Base-by-base conservation (phyloP, 2,329 filamentous ascomycete species). In the Purpureocillium lavendulum region DNA sequence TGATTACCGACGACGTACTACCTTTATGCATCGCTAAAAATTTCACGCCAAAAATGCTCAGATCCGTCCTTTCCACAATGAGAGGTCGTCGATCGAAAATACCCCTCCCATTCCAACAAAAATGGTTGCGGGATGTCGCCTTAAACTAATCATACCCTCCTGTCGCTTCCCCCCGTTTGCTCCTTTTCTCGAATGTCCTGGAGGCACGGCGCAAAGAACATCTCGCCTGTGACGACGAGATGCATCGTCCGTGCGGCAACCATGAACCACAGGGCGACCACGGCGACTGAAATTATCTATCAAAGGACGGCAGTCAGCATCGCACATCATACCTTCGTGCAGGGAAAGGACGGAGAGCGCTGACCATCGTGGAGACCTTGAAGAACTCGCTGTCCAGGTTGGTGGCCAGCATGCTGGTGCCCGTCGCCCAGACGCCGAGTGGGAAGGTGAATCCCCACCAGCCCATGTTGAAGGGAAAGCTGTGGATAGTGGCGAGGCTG, bases 381-480 rank as follows among this genome's bases (percentile, higher is more conserved):
- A 69, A 69, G 40, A 70, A 69, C 3, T 52, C 44, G 40, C 64
- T 69, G 39, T 62, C 54, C 11, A 71, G 54, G 36, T 69, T 64
- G 40, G 49, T 37, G 3, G 61, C 67, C 39, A 71, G 39, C 38
- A 56, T 45, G 14, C 56, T 55, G 0, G 67, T 65, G 40, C 62
- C 67, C 2, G 60, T 63, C 2, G 65, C 62, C 46, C 66, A 54
- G 17, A 68, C 64, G n/a, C 66, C 67, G 6, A 69, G 54, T 0
- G 65, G 65, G 44, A 70, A 70, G 2, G 66, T 69, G 39, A 69
- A 67, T 1, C 63, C 65, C 67, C 66, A 70, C 62, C 65, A 70
- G 31, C 65, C 65, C 57, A 68, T 64, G 43, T 66, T 69, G 52
- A 69, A 69, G 10, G 65, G 64, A 15, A 67, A 58, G 40, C 51